Evolutionary conservation across 2,329 filamentous ascomycete genomes (phyloP).

Genomic region (Aspergillus aculeatus): DNA sequence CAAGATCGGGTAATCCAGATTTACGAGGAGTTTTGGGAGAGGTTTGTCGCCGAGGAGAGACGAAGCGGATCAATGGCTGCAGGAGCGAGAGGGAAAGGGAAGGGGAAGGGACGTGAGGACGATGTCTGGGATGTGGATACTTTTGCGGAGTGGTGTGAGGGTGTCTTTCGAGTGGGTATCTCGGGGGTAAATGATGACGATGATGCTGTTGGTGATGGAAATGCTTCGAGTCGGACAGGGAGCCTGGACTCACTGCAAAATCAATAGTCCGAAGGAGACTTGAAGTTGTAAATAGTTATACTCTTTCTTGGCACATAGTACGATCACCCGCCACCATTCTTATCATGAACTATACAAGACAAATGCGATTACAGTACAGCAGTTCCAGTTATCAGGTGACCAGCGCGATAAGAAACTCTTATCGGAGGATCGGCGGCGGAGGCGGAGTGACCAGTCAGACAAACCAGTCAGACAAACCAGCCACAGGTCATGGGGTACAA

Average conservation of each 20-base stretch:
- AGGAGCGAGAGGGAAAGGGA: constrained; percentile 37
- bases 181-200: constrained; percentile 21
- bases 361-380: too few species aligned
- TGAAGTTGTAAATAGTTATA: too few species aligned
- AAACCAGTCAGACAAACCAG: constrained; percentile 10
- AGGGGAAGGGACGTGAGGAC: constrained; percentile 61
- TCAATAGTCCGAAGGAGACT: background rate
- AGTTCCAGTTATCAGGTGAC: too few species aligned
- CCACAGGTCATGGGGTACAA: constrained; percentile 12
- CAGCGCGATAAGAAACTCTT: background rate
- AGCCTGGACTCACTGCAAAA: constrained; percentile 10
- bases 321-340: too few species aligned
- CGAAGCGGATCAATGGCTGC: constrained; percentile 29
- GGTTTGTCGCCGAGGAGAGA: constrained; percentile 44
- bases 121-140: constrained; percentile 65
- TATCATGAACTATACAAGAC: too few species aligned
- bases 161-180: constrained; percentile 58
- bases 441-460: too few species aligned
- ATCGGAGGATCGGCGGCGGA: constrained; percentile 9
- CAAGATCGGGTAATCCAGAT: constrained; percentile 61
- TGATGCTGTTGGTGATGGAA: constrained; percentile 4
- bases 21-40: constrained; percentile 65
- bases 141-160: constrained; percentile 62
- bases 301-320: too few species aligned
- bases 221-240: constrained; percentile 19